Conservation (phyloP, 2,329 filamentous ascomycete genomes). For the Furcasterigmium furcatum region DNA sequence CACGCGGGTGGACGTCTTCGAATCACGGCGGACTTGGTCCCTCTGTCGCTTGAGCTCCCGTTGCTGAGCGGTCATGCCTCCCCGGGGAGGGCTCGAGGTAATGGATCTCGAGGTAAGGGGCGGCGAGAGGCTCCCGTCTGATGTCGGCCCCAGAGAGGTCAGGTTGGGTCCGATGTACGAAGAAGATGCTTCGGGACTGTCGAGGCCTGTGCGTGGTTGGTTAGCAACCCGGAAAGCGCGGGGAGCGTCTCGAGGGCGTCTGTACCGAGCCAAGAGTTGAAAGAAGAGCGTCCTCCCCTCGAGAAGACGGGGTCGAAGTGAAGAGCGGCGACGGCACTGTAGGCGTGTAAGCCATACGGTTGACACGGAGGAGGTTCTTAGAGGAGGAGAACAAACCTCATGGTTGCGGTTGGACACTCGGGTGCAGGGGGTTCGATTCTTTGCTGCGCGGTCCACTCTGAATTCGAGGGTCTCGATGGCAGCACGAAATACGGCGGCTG, state of each 20-base stretch:
- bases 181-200: slow-evolving; percentile 15
- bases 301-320: slow-evolving; percentile 48
- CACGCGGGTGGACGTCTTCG: slow-evolving; percentile 48
- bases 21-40: slow-evolving; percentile 56
- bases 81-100: slow-evolving; percentile 55
- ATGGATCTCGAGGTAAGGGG: slow-evolving; percentile 47
- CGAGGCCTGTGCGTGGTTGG: slow-evolving; percentile 19
- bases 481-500: too few species aligned
- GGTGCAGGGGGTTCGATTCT: slow-evolving; percentile 9
- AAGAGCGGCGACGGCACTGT: slow-evolving; percentile 42
- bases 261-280: slow-evolving; percentile 45
- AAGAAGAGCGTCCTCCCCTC: slow-evolving; percentile 48
- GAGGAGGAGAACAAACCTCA: slow-evolving; percentile 26
- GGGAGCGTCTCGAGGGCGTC: background rate
- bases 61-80: slow-evolving; percentile 54
- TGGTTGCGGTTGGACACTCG: slow-evolving; percentile 20
- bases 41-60: slow-evolving; percentile 60
- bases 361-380: slow-evolving; percentile 10
- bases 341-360: slow-evolving; percentile 2
- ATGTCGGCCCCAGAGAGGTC: slow-evolving; percentile 38
- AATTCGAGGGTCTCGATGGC: too few species aligned
- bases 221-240: background rate
- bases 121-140: slow-evolving; percentile 50
- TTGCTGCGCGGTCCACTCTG: too few species aligned
- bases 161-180: slow-evolving; percentile 41